Conservation (phyloP, 495 filamentous ascomycete species). For the Pyrenula aspistea region DNA sequence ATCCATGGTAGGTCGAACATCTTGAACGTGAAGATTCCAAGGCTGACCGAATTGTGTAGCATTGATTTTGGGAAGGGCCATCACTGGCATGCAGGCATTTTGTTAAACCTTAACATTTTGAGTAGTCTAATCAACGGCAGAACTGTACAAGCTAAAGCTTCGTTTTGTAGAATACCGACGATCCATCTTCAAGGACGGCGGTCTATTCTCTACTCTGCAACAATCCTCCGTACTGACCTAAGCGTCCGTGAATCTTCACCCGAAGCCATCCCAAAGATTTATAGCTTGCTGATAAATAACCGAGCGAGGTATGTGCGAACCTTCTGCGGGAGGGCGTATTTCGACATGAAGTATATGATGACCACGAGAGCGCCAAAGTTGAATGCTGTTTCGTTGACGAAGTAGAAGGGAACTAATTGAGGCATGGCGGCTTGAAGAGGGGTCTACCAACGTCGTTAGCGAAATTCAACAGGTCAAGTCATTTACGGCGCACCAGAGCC, state of each 20-base stretch:
- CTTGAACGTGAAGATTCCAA: slow-evolving; percentile 9
- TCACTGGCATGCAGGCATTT: slow-evolving; percentile 61
- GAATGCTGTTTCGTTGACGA: background rate
- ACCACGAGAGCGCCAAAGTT: background rate
- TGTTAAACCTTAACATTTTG: slow-evolving; percentile 17
- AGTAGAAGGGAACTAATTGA: background rate
- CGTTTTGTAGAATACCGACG: too few species aligned
- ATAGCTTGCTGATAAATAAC: background rate
- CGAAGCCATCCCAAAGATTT: too few species aligned
- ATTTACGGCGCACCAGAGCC: background rate
- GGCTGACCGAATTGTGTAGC: slow-evolving; percentile 24
- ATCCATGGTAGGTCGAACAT: slow-evolving; percentile 64
- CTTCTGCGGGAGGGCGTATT: background rate
- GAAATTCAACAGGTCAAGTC: background rate
- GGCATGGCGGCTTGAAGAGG: background rate
- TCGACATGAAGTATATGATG: background rate
- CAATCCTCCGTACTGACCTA: too few species aligned
- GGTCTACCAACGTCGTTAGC: background rate
- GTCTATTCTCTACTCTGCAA: too few species aligned
- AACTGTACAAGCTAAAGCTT: background rate
- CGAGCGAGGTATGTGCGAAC: background rate
- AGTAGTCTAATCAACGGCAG: background rate
- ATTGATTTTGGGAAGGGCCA: slow-evolving; percentile 57
- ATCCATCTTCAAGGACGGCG: too few species aligned
- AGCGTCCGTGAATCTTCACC: too few species aligned